phyloP scores from a whole-genome alignment of 1,139 yeast species.

The Candida frijolesensis region DNA sequence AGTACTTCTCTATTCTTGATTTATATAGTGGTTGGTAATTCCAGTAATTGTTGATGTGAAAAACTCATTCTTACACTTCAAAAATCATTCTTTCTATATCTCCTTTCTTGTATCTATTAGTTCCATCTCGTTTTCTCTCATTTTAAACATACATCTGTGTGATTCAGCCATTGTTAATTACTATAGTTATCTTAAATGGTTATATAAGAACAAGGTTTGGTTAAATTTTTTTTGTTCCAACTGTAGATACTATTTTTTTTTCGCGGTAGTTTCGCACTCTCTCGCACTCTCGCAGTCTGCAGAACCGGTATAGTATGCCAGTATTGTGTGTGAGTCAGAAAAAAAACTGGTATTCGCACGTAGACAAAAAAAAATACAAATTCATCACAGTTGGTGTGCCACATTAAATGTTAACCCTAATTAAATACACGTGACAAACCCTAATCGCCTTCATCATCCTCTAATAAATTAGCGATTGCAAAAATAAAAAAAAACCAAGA shows the following conservation, averaged over 20 bases:
- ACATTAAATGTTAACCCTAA: background rate
- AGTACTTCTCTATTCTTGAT: background rate
- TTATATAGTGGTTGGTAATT: background rate
- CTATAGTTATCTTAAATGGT: slow-evolving; percentile 7
- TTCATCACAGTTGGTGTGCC: background rate
- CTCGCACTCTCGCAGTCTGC: slow-evolving; percentile 2
- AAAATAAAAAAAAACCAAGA: background rate
- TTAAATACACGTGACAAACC: background rate
- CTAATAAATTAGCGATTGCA: background rate
- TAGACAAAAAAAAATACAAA: background rate
- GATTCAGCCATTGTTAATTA: slow-evolving; percentile 80
- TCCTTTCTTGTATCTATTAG: background rate
- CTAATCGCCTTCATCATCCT: background rate
- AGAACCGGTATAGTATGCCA: background rate
- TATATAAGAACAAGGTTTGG: slow-evolving; percentile 6
- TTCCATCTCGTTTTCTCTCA: background rate
- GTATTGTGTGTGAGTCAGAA: slow-evolving; percentile 2
- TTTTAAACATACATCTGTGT: slow-evolving; percentile 80
- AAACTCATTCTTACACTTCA: background rate
- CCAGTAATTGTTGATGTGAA: too few species aligned
- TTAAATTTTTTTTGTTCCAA: slow-evolving; percentile 7
- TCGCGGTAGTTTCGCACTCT: slow-evolving; percentile 6
- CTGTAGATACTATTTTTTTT: slow-evolving; percentile 4
- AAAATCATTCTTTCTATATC: background rate
- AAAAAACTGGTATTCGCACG: background rate